Conservation (phyloP, 1,139 yeast genomes). For the Candida tetrigidarum region DNA sequence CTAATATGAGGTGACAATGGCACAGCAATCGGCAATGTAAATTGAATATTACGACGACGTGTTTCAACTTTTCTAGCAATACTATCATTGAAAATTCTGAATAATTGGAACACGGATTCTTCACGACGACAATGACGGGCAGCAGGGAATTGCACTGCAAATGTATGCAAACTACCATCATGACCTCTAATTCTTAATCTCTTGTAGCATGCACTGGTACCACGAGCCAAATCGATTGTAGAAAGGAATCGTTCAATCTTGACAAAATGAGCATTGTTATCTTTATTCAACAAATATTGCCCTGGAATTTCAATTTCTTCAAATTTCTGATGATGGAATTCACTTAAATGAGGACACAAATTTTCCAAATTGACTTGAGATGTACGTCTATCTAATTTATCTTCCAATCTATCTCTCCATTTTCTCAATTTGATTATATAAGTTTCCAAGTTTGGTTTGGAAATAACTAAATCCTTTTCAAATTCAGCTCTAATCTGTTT, state of each 20-base stretch:
- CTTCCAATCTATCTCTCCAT: slow-evolving; percentile 95
- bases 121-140: slow-evolving; percentile 98
- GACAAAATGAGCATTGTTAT: slow-evolving; percentile 82
- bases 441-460: slow-evolving; percentile 88
- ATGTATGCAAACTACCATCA: slow-evolving; percentile 89
- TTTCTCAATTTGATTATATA: slow-evolving; percentile 81
- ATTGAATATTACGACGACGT: slow-evolving; percentile 81
- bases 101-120: slow-evolving; percentile 90
- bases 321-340: slow-evolving; percentile 97
- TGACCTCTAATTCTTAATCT: slow-evolving; percentile 90
- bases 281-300: slow-evolving; percentile 84
- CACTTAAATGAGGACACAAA: slow-evolving; percentile 92
- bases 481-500: slow-evolving; percentile 89
- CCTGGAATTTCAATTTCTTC: slow-evolving; percentile 99
- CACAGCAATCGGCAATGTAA: slow-evolving; percentile 89
- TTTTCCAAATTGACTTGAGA: slow-evolving; percentile 83
- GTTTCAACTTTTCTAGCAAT: slow-evolving; percentile 83
- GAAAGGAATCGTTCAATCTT: slow-evolving; percentile 95
- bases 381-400: slow-evolving; percentile 82
- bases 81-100: slow-evolving; percentile 84
- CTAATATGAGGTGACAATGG: slow-evolving; percentile 96
- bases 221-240: slow-evolving; percentile 84
- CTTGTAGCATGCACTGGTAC: slow-evolving; percentile 91
- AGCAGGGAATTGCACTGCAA: slow-evolving; percentile 97
- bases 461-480: slow-evolving; percentile 86